Base-by-base conservation (phyloP, 495 filamentous ascomycete genomes). In the Recurvomyces mirabilis region DNA sequence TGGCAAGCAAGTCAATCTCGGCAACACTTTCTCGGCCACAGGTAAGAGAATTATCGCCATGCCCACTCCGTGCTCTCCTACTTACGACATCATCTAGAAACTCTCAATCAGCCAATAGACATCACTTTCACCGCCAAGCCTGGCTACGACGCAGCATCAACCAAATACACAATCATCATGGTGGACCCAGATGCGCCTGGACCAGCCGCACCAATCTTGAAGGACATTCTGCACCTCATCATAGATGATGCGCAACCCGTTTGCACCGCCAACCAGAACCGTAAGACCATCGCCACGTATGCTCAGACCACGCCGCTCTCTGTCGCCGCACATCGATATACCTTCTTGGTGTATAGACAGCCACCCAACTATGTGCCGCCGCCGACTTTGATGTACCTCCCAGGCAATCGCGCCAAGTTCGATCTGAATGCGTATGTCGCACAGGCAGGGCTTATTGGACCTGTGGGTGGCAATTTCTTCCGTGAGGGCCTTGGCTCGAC, bases 81-180 rank as follows among this genome's bases (percentile, higher is more conserved):
- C 20, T 38, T 9, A 38, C 36, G 18, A 9, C 20, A 7, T 5
- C 36, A 21, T 23, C 4, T 33, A 53, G 50, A 53, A 36, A 53
- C 50, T 6, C 9, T 45, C 1, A 13, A 3, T 5, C 19, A 48
- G 23, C 50, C 50, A 2, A 22, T 10, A n/a, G n/a, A n/a, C 21
- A 17, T 53, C 18, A 34, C 38, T 40, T 53, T 53, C 40, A 18
- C 38, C 6, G 45, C 45, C 12, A 46, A 53, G 45, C 30, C 50
- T 5, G 40, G 40, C 20, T 44, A 39, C 17, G 50, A 53, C 21
- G 31, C 50, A 14, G 22, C 44, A 12, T 33, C 3, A 7, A 53
- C 50, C 1, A 43, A 43, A 15, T 53, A 53, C 40, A 37, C 41
- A 12, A 38, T 49, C 50, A 38, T 53, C 32, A 22, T 54, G 25